Evolutionary conservation across 2,329 filamentous ascomycete species (phyloP), one percentile per base, ranked within the genome.

Genomic region (Penicillium nordicum): DNA sequence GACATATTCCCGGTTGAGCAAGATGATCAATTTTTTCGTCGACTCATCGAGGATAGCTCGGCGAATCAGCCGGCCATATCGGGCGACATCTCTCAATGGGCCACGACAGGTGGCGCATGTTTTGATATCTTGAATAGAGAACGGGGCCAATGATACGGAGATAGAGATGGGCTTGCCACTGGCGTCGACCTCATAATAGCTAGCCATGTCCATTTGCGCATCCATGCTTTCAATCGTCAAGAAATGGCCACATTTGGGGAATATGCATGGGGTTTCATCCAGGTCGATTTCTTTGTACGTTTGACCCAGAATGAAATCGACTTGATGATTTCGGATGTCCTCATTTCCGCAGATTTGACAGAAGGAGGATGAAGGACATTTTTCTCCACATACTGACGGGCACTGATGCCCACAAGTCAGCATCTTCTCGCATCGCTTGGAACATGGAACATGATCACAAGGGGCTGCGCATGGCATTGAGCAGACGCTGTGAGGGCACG

Each of bases 371-470:
- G 67, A 46, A 0, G 85, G 86, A 57, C 87, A 90, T 0, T 56
- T 56, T 64, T 89, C 87, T 1, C 87, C 86, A 61, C 87, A 90
- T 2, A 88, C 58, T 0, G 82, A 84, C 0, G 86, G 86, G 74
- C 84, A 90, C 66, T 77, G 81, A 67, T 89, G 86, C 0, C 83
- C 82, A 64, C 87, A 90, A 0, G 27, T 18, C 4, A 90, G 69
- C 0, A 56, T 16, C 29, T 81, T 75, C 3, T 74, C 64, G 64
- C 88, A 91, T 9, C 87, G 77, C 61, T 78, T 69, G 1, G 80
- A 81, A 67, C 87, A 91, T 1, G 88, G 88, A 0, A 89, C 65
- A 72, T 84, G 81, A 60, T 88, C 77, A 66, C 87, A 91, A 0
- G 88, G 87, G 0, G 82, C 87, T 0, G 85, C 84, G 58, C 88